phyloP scores from a whole-genome alignment of 345 rosid genomes.

The Euphorbia pulcherrima region DNA sequence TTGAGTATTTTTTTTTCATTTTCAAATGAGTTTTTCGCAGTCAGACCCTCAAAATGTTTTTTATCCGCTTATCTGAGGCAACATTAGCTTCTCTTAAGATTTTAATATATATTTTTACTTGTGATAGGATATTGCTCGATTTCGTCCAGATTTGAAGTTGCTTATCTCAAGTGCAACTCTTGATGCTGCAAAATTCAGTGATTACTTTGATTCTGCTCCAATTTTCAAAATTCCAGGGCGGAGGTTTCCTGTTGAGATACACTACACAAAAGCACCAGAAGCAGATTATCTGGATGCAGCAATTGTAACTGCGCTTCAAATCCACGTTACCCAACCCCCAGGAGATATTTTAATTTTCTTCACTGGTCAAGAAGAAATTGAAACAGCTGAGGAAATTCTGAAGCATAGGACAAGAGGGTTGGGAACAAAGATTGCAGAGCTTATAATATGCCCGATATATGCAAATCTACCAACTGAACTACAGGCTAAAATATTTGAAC shows the following conservation, averaged over 20 bases:
- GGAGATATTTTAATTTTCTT: constrained; percentile 91
- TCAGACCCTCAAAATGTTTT: neutral
- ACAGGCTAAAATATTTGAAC: constrained; percentile 93
- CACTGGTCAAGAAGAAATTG: constrained; percentile 98
- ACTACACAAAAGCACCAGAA: constrained; percentile 93
- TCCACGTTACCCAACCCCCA: constrained; percentile 71
- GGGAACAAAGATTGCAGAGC: constrained; percentile 90
- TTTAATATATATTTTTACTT: constrained; percentile 8
- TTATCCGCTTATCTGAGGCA: neutral
- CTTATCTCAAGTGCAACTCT: constrained; percentile 96
- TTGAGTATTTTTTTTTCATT: neutral
- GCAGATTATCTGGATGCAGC: constrained; percentile 98
- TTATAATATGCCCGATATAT: constrained; percentile 92
- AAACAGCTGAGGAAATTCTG: constrained; percentile 85
- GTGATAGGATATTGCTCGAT: constrained; percentile 76
- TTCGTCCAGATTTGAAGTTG: constrained; percentile 77
- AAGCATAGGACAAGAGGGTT: constrained; percentile 83
- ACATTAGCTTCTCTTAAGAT: neutral
- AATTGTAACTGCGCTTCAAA: constrained; percentile 77
- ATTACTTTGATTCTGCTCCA: constrained; percentile 92
- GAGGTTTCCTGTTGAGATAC: constrained; percentile 88
- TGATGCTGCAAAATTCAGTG: constrained; percentile 96
- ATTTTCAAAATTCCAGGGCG: constrained; percentile 95
- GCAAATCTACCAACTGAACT: constrained; percentile 97
- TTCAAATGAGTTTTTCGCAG: neutral